Evolutionary conservation across 2,329 filamentous ascomycete genomes (phyloP).

Genomic region (Monilinia vaccinii-corymbosi): DNA sequence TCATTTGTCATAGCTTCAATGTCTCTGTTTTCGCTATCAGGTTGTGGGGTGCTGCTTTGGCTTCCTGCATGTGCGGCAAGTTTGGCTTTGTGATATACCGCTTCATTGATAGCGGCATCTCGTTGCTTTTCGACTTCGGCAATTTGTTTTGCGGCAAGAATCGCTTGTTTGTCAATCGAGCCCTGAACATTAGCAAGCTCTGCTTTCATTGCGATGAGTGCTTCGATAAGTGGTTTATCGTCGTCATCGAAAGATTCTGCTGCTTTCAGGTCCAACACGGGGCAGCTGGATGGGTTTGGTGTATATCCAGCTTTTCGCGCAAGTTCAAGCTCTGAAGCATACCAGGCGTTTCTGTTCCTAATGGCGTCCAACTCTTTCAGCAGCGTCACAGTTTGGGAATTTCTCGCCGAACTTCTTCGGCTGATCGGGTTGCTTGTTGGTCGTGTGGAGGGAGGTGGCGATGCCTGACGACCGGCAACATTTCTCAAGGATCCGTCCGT

Average conservation of each 20-base stretch:
- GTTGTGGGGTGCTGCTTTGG: slow-evolving; percentile 48
- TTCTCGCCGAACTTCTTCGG: slow-evolving; percentile 50
- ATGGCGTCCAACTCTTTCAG: slow-evolving; percentile 79
- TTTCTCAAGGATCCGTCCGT: slow-evolving; percentile 43
- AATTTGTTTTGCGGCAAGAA: slow-evolving; percentile 77
- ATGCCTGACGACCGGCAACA: slow-evolving; percentile 39
- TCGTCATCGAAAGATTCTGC: slow-evolving; percentile 82
- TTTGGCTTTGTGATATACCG: slow-evolving; percentile 89
- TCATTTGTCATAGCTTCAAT: slow-evolving; percentile 50
- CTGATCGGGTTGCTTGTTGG: slow-evolving; percentile 51
- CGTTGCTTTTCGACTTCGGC: slow-evolving; percentile 92
- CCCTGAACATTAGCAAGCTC: slow-evolving; percentile 85
- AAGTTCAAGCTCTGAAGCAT: slow-evolving; percentile 85
- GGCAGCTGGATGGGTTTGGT: slow-evolving; percentile 59
- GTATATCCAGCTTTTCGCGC: slow-evolving; percentile 85
- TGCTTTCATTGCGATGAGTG: slow-evolving; percentile 79
- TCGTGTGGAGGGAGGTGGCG: slow-evolving; percentile 49
- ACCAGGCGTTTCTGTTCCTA: slow-evolving; percentile 90
- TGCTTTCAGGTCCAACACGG: slow-evolving; percentile 65
- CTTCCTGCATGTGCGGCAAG: slow-evolving; percentile 73
- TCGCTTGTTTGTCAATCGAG: slow-evolving; percentile 80
- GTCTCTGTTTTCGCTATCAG: slow-evolving; percentile 48
- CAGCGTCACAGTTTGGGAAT: slow-evolving; percentile 55
- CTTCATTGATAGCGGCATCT: slow-evolving; percentile 88
- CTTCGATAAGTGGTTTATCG: slow-evolving; percentile 85